Evolutionary conservation across 495 filamentous ascomycete species (phyloP).

Genomic region (Aspergillus cristatus): DNA sequence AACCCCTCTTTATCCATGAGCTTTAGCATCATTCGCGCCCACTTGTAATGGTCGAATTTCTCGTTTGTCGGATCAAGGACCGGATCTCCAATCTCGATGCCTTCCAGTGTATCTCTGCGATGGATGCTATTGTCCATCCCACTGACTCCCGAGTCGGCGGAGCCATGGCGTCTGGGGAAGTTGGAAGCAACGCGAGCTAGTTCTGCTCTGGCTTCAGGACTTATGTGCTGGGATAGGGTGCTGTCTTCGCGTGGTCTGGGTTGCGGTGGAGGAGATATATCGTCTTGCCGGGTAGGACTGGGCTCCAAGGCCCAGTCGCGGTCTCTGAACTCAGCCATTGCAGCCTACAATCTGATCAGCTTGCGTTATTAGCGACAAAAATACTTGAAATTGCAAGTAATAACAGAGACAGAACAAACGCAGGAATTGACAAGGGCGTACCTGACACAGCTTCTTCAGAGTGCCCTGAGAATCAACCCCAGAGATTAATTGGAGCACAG

Average conservation of each 20-base stretch:
- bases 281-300: too few species aligned
- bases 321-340: too few species aligned
- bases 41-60: conserved; percentile 51
- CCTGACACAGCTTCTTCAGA: too few species aligned
- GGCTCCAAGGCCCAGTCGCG: too few species aligned
- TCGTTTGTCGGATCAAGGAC: conserved; percentile 46
- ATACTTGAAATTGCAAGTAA: too few species aligned
- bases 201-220: conserved; percentile 24
- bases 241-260: conserved; percentile 7
- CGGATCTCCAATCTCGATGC: conserved; percentile 36
- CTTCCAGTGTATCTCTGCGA: conserved; percentile 36
- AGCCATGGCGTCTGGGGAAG: conserved; percentile 21
- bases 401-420: too few species aligned
- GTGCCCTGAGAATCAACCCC: too few species aligned
- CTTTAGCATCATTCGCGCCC: conserved; percentile 42
- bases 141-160: conserved; percentile 13
- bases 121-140: conserved; percentile 21
- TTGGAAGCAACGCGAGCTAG: conserved; percentile 32
- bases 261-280: too few species aligned
- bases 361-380: too few species aligned
- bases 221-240: conserved; percentile 25
- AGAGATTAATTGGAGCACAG: too few species aligned
- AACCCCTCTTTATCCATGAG: conserved; percentile 36
- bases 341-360: too few species aligned
- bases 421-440: too few species aligned